Base-by-base conservation (phyloP, 768 basidiomycete species). In the Vararia minispora region DNA sequence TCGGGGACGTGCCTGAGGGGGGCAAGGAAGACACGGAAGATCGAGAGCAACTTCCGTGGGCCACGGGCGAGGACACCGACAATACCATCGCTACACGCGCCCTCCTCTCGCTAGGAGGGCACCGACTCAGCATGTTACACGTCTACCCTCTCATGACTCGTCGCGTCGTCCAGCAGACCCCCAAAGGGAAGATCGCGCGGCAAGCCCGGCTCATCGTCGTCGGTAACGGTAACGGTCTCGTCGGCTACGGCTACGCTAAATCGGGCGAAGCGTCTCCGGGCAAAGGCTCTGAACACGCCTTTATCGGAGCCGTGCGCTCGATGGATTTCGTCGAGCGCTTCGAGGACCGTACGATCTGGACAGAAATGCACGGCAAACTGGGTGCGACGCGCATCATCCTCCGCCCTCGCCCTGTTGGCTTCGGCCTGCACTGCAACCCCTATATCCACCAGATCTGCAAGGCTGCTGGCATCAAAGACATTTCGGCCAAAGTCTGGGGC, bases 251-350 rank as follows among this genome's bases (percentile, higher is more conserved):
- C 3, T 74, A 85, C 53, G 88, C 77, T 40, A 91, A 89, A 58
- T 76, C 82, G 56, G 60, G 57, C 2, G 77, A 83, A 27, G 50
- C 51, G 1, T 42, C 64, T 6, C n/a, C n/a, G n/a, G n/a, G n/a
- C n/a, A 58, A 64, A 13, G 86, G 84, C 2, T 53, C 67, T 12
- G 58, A 57, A 32, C 76, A 79, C 55, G 71, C 81, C n/a, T 60
- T 72, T 45, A 58, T 66, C 25, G 60, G 74, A 64, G 95, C 89
- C 2, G 66, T 94, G 21, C 71, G 80, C 45, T 84, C 79, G 52
- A 82, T 97, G 81, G 95, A 97, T 59, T 81, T 68, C 51, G 88
- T 99, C 39, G 82, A 86, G 47, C 76, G 89, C n/a, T 97, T 90
- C 59, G 94, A 99, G 59, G 66, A 76, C 46, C 74, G 95, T 35